These are phyloP conservation scores for Pythium coloratum DNA, from an alignment of 352 stramenopile species.

Conservation along the genomic window DNA sequence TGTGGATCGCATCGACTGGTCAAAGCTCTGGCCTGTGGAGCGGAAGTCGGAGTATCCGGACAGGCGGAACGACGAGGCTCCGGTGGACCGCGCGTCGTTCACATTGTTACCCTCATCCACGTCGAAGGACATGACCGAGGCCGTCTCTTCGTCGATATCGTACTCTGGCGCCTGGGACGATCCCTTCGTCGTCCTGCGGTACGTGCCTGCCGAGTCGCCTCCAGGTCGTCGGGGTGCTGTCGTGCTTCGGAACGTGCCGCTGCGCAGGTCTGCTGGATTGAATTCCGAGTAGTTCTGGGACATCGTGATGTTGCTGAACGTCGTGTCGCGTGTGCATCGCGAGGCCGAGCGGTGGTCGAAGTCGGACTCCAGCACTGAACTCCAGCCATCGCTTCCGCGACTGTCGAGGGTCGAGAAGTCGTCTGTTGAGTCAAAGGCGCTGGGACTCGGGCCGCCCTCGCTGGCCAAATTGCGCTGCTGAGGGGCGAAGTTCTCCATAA, in stretches of 20 bases:
- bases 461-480: constrained; percentile 4
- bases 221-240: constrained; percentile 7
- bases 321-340: constrained; percentile 71
- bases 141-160: constrained; percentile 19
- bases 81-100: constrained; percentile 6
- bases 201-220: background rate
- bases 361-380: constrained; percentile 72
- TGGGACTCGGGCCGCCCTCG: constrained; percentile 23
- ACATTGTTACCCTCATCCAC: constrained; percentile 11
- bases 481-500: constrained; percentile 21
- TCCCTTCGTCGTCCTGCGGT: background rate
- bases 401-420: constrained; percentile 51
- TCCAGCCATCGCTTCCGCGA: constrained; percentile 65
- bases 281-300: constrained; percentile 43
- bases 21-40: constrained; percentile 10
- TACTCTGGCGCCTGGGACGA: constrained; percentile 8
- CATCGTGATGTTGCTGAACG: constrained; percentile 55
- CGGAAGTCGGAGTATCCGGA: constrained; percentile 27
- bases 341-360: constrained; percentile 38
- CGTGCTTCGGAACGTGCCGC: background rate
- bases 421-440: constrained; percentile 35
- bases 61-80: constrained; percentile 5
- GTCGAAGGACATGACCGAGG: constrained; percentile 24
- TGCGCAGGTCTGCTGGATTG: constrained; percentile 19
- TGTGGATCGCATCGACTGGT: background rate